Evolutionary conservation across 768 basidiomycete species (phyloP), one percentile per base, ranked within the genome.

Genomic region (Kwoniella dendrophila): DNA sequence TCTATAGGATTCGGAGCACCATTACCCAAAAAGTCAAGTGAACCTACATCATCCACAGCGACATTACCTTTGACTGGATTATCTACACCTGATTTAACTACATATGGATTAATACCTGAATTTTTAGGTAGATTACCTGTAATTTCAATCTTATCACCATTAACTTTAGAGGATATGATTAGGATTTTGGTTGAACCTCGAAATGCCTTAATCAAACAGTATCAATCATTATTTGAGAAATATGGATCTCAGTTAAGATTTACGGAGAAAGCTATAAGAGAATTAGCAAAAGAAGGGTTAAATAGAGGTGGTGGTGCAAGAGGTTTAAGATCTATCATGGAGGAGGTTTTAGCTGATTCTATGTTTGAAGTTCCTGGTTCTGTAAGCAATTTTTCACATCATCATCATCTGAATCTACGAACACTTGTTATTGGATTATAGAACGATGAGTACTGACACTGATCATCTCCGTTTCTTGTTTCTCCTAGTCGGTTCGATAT

Each of bases 31-130:
- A 61, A 62, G 8, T 58, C 67, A 10, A 43, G 55, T 16, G 51
- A 50, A 10, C 22, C 53, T 0, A 11, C 50, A 20, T 24, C 59
- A 3, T 50, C 51, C 2, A 51, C 60, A 4, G 44, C 54, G 10
- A 50, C 64, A 0, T 20, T 60, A 12, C 68, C 41, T 29, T 54
- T 68, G 26, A 64, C 72, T 58, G 74, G 71, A n/a, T 50, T 78
- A 14, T 56, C 56, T 34, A 62, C 65, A 45, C 43, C 70, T 86
- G 92, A 97, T 81, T 84, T 97, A 10, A 84, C 89, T 3, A 86
- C 87, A 83, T 96, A 88, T 64, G 93, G 93, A 85, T 88, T 96
- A 66, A 97, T 97, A 60, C 94, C 94, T 24, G 94, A 98, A 58
- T 97, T 98, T 70, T 85, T 95, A 52, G 92, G 90, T 18, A 89